Evolutionary conservation across 176 grass and related monocot genomes (phyloP).

Genomic region (Paspalum notatum): DNA sequence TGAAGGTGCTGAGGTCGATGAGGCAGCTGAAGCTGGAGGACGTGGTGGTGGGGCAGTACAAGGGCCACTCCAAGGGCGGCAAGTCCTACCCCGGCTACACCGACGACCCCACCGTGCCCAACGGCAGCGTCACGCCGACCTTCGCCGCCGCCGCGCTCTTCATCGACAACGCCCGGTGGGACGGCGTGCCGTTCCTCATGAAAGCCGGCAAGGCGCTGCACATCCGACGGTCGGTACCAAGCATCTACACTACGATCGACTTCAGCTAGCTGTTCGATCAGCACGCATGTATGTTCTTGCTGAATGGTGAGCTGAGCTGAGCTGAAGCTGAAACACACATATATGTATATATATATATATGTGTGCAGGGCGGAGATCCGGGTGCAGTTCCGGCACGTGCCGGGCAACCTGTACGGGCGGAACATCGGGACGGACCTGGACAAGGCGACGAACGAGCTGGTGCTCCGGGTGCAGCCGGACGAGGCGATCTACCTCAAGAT

Average conservation of each 20-base stretch:
- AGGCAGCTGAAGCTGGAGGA: slow-evolving; percentile 72
- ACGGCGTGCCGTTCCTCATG: slow-evolving; percentile 92
- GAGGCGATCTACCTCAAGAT: slow-evolving; percentile 98
- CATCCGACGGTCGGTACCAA: slow-evolving; percentile 36
- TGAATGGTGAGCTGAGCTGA: not conserved
- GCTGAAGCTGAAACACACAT: not conserved
- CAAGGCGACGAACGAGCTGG: slow-evolving; percentile 80
- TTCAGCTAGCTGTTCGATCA: too few relatives aligned
- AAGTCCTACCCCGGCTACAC: slow-evolving; percentile 66
- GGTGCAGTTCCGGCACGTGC: slow-evolving; percentile 91
- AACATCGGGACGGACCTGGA: slow-evolving; percentile 62
- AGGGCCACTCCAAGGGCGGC: slow-evolving; percentile 72
- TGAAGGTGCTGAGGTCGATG: slow-evolving; percentile 90
- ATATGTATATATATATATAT: too few relatives aligned
- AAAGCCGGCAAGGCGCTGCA: slow-evolving; percentile 97
- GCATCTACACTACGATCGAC: too few relatives aligned
- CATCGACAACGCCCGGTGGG: slow-evolving; percentile 97
- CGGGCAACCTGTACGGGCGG: slow-evolving; percentile 80
- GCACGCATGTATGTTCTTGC: too few relatives aligned
- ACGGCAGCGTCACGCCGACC: slow-evolving; percentile 81
- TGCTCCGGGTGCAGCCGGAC: slow-evolving; percentile 86
- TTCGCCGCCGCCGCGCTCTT: slow-evolving; percentile 92
- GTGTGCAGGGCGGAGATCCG: slow-evolving; percentile 92
- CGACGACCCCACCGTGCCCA: slow-evolving; percentile 82
- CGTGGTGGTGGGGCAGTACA: slow-evolving; percentile 95